These are phyloP conservation scores for Fusarium camptoceras DNA, from an alignment of 2,329 filamentous ascomycete species.

Conservation along the genomic window DNA sequence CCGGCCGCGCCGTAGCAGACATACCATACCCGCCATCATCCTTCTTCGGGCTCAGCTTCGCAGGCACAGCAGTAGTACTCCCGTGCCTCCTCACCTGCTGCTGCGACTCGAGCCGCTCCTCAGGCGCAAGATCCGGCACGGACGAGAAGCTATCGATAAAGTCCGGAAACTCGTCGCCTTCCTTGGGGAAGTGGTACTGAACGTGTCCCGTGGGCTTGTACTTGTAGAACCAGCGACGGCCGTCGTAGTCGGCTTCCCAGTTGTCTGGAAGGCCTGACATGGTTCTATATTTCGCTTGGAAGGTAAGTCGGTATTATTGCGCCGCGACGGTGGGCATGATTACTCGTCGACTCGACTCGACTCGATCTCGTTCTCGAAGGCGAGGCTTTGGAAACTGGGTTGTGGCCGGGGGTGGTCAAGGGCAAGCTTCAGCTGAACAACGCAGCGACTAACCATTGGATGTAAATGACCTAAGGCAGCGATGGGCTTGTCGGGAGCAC, in stretches of 20 bases:
- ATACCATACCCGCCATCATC: slow-evolving; percentile 43
- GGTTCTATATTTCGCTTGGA: slow-evolving; percentile 19
- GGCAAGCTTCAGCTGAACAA: slow-evolving; percentile 33
- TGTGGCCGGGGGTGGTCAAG: slow-evolving; percentile 23
- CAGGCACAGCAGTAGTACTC: slow-evolving; percentile 24
- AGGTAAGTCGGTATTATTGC: slow-evolving; percentile 26
- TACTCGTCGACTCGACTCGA: slow-evolving; percentile 1
- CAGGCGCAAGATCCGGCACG: slow-evolving; percentile 59
- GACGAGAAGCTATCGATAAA: slow-evolving; percentile 57
- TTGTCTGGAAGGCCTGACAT: slow-evolving; percentile 60
- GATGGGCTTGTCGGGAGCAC: slow-evolving; percentile 6
- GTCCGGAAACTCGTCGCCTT: slow-evolving; percentile 69
- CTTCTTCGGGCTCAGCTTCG: slow-evolving; percentile 14
- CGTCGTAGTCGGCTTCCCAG: slow-evolving; percentile 70
- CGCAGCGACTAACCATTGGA: slow-evolving; percentile 19
- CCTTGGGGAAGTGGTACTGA: slow-evolving; percentile 68
- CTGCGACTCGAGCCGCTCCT: slow-evolving; percentile 65
- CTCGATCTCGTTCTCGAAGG: neutral
- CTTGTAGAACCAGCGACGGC: slow-evolving; percentile 67
- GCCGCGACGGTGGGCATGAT: slow-evolving; percentile 28
- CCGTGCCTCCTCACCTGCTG: slow-evolving; percentile 58
- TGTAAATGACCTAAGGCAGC: slow-evolving; percentile 21
- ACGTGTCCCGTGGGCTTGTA: slow-evolving; percentile 65
- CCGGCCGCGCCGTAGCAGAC: slow-evolving; percentile 50
- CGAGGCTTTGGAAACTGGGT: slow-evolving; percentile 21